phyloP scores from a whole-genome alignment of 2,329 filamentous ascomycete genomes.

The Alternaria angustiovoidea region DNA sequence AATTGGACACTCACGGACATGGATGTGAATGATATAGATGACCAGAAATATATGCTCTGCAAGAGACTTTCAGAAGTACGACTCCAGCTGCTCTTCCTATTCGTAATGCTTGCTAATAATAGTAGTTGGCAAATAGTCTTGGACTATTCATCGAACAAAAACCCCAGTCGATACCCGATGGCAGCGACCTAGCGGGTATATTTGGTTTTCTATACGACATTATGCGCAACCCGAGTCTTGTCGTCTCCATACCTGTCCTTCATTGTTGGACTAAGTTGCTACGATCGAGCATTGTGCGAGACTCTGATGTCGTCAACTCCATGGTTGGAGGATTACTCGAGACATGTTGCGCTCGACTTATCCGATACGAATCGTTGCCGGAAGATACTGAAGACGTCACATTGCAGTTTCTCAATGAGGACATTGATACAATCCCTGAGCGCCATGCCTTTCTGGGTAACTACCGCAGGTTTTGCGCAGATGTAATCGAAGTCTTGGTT shows the following conservation, averaged over 20 bases:
- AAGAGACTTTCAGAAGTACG: slow-evolving; percentile 92
- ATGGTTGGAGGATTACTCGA: slow-evolving; percentile 81
- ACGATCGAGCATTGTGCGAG: slow-evolving; percentile 72
- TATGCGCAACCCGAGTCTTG: slow-evolving; percentile 83
- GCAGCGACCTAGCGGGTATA: slow-evolving; percentile 75
- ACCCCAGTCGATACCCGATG: slow-evolving; percentile 69
- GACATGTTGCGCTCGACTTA: slow-evolving; percentile 80
- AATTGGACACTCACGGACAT: slow-evolving; percentile 82
- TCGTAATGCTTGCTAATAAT: slow-evolving; percentile 27
- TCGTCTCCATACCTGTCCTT: slow-evolving; percentile 91
- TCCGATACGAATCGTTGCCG: slow-evolving; percentile 87
- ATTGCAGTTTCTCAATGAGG: slow-evolving; percentile 83
- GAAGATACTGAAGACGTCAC: slow-evolving; percentile 83
- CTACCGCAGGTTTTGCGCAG: slow-evolving; percentile 88
- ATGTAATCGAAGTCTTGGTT: slow-evolving; percentile 87
- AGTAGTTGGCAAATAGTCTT: slow-evolving; percentile 81
- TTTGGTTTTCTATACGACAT: slow-evolving; percentile 81
- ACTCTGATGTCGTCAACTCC: slow-evolving; percentile 65
- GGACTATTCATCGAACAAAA: slow-evolving; percentile 85
- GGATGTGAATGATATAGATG: slow-evolving; percentile 82
- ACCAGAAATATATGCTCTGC: slow-evolving; percentile 88
- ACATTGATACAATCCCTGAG: slow-evolving; percentile 94
- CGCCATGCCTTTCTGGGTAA: slow-evolving; percentile 95
- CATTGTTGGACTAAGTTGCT: slow-evolving; percentile 89
- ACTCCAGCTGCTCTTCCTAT: not conserved